Percentiles rank a stretch among this genome's conserved stretches.
Conservation (phyloP, 2,329 filamentous ascomycete genomes). For the Ascocoryne sarcoides region DNA sequence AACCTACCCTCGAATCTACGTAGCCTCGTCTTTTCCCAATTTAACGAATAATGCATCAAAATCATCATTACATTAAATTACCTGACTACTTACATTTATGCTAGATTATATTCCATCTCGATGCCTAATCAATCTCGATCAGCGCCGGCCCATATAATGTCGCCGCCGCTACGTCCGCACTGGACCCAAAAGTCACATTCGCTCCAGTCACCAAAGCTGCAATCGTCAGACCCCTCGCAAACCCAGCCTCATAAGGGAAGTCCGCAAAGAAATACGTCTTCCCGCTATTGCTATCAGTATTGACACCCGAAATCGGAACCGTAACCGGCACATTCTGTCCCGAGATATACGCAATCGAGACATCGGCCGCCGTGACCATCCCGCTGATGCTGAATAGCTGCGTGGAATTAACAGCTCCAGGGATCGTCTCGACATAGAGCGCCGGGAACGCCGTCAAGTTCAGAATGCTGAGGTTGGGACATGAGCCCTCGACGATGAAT, state of each 20-base stretch:
- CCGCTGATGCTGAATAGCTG: conserved; percentile 5
- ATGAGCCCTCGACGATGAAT: conserved; percentile 50
- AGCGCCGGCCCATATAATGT: conserved; percentile 11
- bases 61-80: too few species aligned
- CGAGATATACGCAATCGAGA: conserved; percentile 7
- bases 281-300: background rate
- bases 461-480: conserved; percentile 31
- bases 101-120: too few species aligned
- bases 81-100: too few species aligned
- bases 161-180: conserved; percentile 7
- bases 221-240: conserved; percentile 8
- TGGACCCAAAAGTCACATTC: conserved; percentile 2
- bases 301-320: conserved; percentile 5
- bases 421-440: conserved; percentile 5
- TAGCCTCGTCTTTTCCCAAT: too few species aligned
- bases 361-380: conserved; percentile 1
- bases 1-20: too few species aligned
- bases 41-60: too few species aligned
- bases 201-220: conserved; percentile 7
- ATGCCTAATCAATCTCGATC: conserved; percentile 10
- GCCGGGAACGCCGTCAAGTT: conserved; percentile 7
- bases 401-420: conserved; percentile 5
- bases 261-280: conserved; percentile 5
- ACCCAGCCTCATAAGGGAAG: conserved; percentile 8
- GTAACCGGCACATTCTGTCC: conserved; percentile 9